Base-by-base conservation (phyloP, 148 eudicot species). In the Rhododendron ferrugineum region DNA sequence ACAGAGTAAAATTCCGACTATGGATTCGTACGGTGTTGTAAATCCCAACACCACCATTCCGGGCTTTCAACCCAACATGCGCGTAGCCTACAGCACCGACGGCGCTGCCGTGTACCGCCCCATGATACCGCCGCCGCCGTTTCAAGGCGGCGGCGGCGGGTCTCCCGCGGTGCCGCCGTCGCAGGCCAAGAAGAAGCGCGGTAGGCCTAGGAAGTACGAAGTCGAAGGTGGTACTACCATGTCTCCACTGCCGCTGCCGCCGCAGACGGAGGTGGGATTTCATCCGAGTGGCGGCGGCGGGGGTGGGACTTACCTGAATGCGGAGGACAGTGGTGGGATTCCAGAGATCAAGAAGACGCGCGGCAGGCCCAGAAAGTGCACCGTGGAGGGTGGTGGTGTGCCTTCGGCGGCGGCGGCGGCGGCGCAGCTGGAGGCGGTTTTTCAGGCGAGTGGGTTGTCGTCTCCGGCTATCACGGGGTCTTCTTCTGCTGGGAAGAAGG, bases 131-230 rank as follows among this genome's bases (percentile, higher is more conserved):
- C 80, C 85, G 37, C 15, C 84, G 56, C 23, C 87, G 30, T 23
- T 23, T n/a, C 70, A 62, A 62, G 70, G 11, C 70, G 30, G 11
- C 28, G 68, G 70, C 30, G 30, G 4, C 14, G 70, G 30, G 11
- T 23, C 83, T 80, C 34, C 73, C 18, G 50, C 84, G 1, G 37
- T 70, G 13, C 82, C 74, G 32, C 10, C 73, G 20, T 52, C 74
- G 34, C 18, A 81, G 44, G 34, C 49, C 18, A 90, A 83, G 89
- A 85, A 85, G 89, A 90, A 84, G 86, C 86, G 93, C 46, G 78
- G 78, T 0, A 73, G 78, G 78, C 78, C 93, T 3, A 85, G 93
- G 77, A 92, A 92, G 89, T 89, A 92, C 84, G 88, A 79, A 22
- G 78, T 90, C 4, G 93, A 87, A 75, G 86, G 85, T 14, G 54